Percentiles rank a stretch among this genome's conserved stretches.
Conservation (phyloP, 352 stramenopile genomes). For the Globisporangium takayamanum region DNA sequence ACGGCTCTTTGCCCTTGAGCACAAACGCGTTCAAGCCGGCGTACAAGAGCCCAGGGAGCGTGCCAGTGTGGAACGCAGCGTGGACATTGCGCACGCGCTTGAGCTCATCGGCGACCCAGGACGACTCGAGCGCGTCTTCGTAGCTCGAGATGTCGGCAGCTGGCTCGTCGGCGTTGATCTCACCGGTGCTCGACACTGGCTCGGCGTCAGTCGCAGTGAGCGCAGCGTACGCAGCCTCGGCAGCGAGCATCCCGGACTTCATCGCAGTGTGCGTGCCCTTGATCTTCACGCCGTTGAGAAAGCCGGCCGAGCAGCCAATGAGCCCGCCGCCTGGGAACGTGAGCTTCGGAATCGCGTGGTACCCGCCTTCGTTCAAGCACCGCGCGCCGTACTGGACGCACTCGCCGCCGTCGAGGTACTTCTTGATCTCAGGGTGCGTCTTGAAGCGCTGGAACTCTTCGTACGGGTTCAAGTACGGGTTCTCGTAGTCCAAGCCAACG, state of each 20-base stretch:
- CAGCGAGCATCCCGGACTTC: conserved; percentile 97
- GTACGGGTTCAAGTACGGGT: conserved; percentile 99
- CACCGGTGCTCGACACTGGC: conserved; percentile 55
- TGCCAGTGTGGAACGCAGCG: conserved; percentile 94
- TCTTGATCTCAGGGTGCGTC: conserved; percentile 92
- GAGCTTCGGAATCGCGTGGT: conserved; percentile 97
- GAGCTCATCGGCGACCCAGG: conserved; percentile 96
- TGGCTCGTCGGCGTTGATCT: conserved; percentile 68
- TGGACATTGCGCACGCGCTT: conserved; percentile 97
- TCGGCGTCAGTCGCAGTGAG: conserved; percentile 46
- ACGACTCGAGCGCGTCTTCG: conserved; percentile 84
- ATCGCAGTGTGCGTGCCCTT: conserved; percentile 99
- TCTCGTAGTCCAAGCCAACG: conserved; percentile 98
- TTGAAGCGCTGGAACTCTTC: conserved; percentile 99
- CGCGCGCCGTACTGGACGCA: conserved; percentile 97
- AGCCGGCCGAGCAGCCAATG: conserved; percentile 96
- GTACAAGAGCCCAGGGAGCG: conserved; percentile 91
- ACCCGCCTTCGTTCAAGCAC: conserved; percentile 93
- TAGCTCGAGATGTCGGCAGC: conserved; percentile 80
- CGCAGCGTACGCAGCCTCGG: conserved; percentile 92
- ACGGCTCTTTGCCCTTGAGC: conserved; percentile 94
- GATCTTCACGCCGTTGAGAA: conserved; percentile 99
- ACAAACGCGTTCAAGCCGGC: conserved; percentile 92
- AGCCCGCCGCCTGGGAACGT: conserved; percentile 95
- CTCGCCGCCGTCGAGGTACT: conserved; percentile 93